Conservation (phyloP, 106 monocot species). For the Dioscorea dumetorum region DNA sequence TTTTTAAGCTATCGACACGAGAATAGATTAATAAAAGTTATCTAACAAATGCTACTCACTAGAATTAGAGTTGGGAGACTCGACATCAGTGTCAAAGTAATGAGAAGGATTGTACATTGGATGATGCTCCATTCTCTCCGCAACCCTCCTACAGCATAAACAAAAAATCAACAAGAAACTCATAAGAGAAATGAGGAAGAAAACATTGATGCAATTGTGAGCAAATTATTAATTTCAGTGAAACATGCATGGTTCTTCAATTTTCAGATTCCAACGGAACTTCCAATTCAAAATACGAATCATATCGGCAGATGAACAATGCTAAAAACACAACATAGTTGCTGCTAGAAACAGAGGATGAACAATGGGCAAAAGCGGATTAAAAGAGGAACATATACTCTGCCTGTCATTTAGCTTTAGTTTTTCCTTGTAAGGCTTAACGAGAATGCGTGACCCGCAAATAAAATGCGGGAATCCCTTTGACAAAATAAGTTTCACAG, state of each 20-base stretch:
- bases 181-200: neutral
- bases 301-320: neutral
- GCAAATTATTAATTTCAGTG: too few relatives aligned
- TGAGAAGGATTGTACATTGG: conserved; percentile 17
- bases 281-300: neutral
- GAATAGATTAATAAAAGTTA: neutral
- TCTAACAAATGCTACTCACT: conserved; percentile 11
- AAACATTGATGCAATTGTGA: neutral
- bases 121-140: conserved; percentile 17
- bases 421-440: conserved; percentile 83
- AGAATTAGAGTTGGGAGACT: conserved; percentile 16
- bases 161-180: neutral
- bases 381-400: neutral
- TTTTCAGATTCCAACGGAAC: neutral
- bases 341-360: neutral
- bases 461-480: conserved; percentile 64
- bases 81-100: conserved; percentile 22
- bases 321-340: neutral
- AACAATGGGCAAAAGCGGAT: neutral
- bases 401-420: conserved; percentile 45
- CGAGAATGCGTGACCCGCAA: conserved; percentile 61
- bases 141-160: conserved; percentile 18
- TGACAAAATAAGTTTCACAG: conserved; percentile 47
- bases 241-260: too few relatives aligned
- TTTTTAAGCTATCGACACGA: neutral